Evolutionary conservation across 2,329 filamentous ascomycete species (phyloP).

Genomic region (Alternaria tenuissima): DNA sequence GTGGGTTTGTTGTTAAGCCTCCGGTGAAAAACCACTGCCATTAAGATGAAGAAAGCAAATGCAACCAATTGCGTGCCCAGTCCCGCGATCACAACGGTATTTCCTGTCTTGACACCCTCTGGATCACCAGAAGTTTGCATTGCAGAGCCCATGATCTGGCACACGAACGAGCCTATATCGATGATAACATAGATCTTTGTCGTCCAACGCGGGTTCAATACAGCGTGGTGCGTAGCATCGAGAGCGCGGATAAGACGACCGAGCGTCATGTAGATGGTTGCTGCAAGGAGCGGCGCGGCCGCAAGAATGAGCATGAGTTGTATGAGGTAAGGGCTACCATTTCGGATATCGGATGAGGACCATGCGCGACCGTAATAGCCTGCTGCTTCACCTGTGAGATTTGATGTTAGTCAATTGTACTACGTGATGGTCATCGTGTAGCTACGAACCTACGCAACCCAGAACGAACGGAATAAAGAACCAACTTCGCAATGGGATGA

Average conservation of each 20-base stretch:
- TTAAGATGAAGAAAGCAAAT: conserved; percentile 24
- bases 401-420: neutral
- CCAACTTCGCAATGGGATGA: conserved; percentile 44
- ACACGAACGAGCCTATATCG: conserved; percentile 31
- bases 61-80: conserved; percentile 25
- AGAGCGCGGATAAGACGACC: conserved; percentile 54
- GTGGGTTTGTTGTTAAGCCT: conserved; percentile 20
- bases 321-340: conserved; percentile 50
- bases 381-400: conserved; percentile 24
- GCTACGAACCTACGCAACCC: conserved; percentile 59
- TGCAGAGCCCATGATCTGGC: conserved; percentile 29
- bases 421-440: neutral
- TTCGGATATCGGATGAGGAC: conserved; percentile 21
- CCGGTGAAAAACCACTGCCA: conserved; percentile 18
- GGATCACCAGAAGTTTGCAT: conserved; percentile 25
- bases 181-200: conserved; percentile 32
- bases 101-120: conserved; percentile 3
- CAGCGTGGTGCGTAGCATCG: conserved; percentile 48
- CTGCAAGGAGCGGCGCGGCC: conserved; percentile 59
- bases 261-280: conserved; percentile 59
- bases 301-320: conserved; percentile 56
- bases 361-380: conserved; percentile 29
- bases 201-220: conserved; percentile 49
- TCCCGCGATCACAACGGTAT: conserved; percentile 21
- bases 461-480: conserved; percentile 62